A percentile compares a stretch with the other conserved stretches of the same genome.
Conservation (phyloP, 768 basidiomycete genomes). For the Suillus variegatus region DNA sequence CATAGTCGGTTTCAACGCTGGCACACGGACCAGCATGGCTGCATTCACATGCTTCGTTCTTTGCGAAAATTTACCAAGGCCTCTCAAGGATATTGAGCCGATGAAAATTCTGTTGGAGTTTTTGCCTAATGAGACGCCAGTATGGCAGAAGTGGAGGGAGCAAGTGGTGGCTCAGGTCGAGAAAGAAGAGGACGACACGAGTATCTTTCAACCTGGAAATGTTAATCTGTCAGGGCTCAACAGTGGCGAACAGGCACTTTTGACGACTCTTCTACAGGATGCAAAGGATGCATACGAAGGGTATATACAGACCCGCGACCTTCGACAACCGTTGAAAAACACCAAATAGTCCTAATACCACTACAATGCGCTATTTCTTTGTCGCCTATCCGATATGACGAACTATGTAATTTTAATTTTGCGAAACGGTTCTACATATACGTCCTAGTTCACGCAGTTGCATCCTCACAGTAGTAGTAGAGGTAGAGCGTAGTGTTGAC, state of each 20-base stretch:
- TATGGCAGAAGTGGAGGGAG: slow-evolving; percentile 26
- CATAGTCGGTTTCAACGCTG: slow-evolving; percentile 20
- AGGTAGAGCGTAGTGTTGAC: too few relatives aligned
- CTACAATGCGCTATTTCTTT: not conserved
- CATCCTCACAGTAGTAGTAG: not conserved
- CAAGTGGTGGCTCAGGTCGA: slow-evolving; percentile 24
- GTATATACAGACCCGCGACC: slow-evolving; percentile 8
- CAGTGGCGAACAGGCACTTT: slow-evolving; percentile 11
- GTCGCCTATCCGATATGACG: not conserved
- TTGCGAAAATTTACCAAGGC: slow-evolving; percentile 19
- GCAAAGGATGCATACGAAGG: slow-evolving; percentile 18
- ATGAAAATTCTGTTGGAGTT: slow-evolving; percentile 19
- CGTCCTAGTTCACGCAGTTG: not conserved
- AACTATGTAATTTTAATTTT: not conserved
- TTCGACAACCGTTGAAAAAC: not conserved
- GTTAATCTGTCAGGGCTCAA: slow-evolving; percentile 13
- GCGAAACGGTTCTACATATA: not conserved
- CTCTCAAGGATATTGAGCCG: slow-evolving; percentile 3
- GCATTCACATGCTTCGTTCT: slow-evolving; percentile 28
- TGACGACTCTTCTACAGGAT: slow-evolving; percentile 17
- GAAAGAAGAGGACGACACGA: not conserved
- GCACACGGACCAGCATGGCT: slow-evolving; percentile 24
- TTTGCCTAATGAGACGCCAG: slow-evolving; percentile 24
- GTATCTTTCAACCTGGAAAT: slow-evolving; percentile 13
- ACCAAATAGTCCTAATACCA: not conserved